Base-by-base conservation (phyloP, 148 eudicot genomes). In the Fagopyrum homotropicum region DNA sequence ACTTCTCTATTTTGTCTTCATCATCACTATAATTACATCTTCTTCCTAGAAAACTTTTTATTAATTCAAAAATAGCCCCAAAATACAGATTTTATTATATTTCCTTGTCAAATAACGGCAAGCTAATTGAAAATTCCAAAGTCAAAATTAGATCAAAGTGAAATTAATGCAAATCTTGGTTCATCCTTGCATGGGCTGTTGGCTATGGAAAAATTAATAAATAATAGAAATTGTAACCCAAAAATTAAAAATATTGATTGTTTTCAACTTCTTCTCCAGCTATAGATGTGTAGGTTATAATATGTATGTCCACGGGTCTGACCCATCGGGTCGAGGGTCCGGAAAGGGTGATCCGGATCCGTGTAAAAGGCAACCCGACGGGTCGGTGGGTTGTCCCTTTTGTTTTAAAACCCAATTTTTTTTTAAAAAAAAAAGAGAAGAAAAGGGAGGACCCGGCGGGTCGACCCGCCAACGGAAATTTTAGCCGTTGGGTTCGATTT, bases 81-180 rank as follows among this genome's bases (percentile, higher is more conserved):
- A 17, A 56, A 56, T 51, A 12, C 4, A 51, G 3, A 11, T 16
- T 51, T 51, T 11, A 14, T 3, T 51, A 12, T 0, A 4, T 57
- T 22, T 22, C 35, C 64, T 5, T 55, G 59, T 57, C 64, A 50
- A 15, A 4, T 19, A 57, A 57, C 64, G 64, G 64, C 68, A 9
- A 26, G 68, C 43, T 61, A 61, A 26, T 29, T 9, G 11, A 59
- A 57, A 8, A 59, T 19, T 59, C 64, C 8, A 61, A 61, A 61
- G 68, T 61, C 68, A 61, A 61, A 35, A 61, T 61, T 61, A 61
- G 44, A 61, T 61, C 68, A 61, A 61, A 61, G 6, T 29, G 68
- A 61, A 61, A 61, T 61, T 29, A 61, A 61, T 61, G 68, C 68
- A 61, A 61, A 61, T 29, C 44, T 11, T 55, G 60, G 60, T 55